Base-by-base conservation (phyloP, 371 early-diverging fungal species). In the Lichtheimia hyalospora region DNA sequence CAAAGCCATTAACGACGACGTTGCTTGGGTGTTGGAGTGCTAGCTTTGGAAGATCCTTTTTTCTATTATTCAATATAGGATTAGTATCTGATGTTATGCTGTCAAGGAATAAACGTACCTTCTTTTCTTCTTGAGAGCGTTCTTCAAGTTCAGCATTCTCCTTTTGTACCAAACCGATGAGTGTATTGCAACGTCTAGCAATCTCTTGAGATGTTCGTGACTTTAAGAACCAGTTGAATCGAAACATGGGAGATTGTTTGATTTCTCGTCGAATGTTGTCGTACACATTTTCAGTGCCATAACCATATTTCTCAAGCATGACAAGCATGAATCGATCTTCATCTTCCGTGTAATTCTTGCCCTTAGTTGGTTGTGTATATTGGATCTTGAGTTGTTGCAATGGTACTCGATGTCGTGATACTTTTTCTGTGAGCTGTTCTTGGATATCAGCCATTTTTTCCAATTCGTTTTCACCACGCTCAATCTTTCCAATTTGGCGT, bases 161-260 rank as follows among this genome's bases (percentile, higher is more conserved):
- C 42, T 86, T 81, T 59, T 83, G 82, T 51, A 90, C 71, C 48
- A 85, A 75, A 63, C 77, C 79, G 61, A 93, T 83, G 50, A 93
- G 72, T 7, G 90, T 90, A 53, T 88, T 84, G 62, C 93, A 92
- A n/a, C 94, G 86, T 50, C 93, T 71, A 44, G 84, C 84, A 34
- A 93, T 77, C 62, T 93, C 94, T 57, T 82, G 78, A 1, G 94
- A 77, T 18, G 96, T 96, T 60, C 98, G 83, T 28, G 96, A 94
- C 71, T 96, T 96, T 60, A 97, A 81, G 78, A 96, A 98, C 97
- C 97, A 98, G 71, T 97, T 94, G 63, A 98, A 98, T 43, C 95
- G 81, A 84, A 98, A 97, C 49, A 93, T 67, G 10, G 93, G 89
- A 15, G 88, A 85, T 60, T 82, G 79, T 44, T 90, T 91, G 58